Conservation (phyloP, 345 rosid species). For the Ricinus communis region DNA sequence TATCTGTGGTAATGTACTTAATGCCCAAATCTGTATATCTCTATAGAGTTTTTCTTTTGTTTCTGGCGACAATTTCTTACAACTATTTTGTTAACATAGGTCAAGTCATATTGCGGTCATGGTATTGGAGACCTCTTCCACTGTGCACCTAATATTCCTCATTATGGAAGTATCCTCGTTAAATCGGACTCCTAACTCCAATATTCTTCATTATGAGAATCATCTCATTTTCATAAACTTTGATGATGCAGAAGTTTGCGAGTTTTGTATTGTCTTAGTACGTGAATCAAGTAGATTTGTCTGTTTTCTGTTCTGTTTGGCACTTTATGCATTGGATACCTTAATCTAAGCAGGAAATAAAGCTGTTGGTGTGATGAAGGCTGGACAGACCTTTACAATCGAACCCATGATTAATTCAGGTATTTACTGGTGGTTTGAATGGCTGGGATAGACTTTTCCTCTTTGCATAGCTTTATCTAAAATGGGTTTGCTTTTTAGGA, state of each 20-base stretch:
- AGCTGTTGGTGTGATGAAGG: conserved; percentile 96
- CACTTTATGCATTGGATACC: conserved; percentile 25
- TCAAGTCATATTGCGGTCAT: conserved; percentile 90
- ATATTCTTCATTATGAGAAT: background rate
- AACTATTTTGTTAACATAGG: conserved; percentile 44
- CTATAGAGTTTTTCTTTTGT: background rate
- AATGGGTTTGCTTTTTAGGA: conserved; percentile 37
- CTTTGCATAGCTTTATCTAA: background rate
- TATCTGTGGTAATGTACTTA: conserved; percentile 77
- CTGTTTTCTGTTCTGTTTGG: background rate
- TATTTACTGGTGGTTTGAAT: conserved; percentile 11
- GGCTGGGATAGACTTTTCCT: background rate
- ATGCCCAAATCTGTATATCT: background rate
- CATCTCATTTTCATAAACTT: background rate
- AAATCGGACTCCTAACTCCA: conserved; percentile 2
- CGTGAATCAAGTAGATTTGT: background rate
- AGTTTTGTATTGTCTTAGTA: background rate
- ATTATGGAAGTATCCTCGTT: conserved; percentile 80
- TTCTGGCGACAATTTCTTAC: conserved; percentile 4
- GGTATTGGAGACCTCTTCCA: conserved; percentile 98
- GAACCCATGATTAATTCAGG: conserved; percentile 99
- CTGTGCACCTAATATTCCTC: conserved; percentile 97
- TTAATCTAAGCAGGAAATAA: conserved; percentile 74
- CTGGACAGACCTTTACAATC: conserved; percentile 91
- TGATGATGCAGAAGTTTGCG: background rate